Evolutionary conservation across 176 grass and related monocot genomes (phyloP).

Genomic region (Triticum dicoccoides): DNA sequence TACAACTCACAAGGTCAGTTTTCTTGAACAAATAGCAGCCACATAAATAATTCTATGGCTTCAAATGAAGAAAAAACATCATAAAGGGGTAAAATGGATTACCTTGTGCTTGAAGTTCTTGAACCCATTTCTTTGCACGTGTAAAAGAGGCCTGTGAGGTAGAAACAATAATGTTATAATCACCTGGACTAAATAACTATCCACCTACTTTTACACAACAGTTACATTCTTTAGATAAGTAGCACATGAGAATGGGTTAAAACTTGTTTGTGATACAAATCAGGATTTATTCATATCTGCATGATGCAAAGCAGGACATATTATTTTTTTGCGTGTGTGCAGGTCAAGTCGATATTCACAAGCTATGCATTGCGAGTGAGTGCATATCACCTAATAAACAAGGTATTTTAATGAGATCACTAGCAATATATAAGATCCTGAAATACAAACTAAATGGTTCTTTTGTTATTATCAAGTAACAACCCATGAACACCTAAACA

Average conservation of each 20-base stretch:
- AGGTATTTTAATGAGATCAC: background rate
- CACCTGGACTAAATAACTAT: background rate
- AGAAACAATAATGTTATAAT: conserved; percentile 13
- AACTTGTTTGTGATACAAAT: background rate
- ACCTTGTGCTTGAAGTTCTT: conserved; percentile 97
- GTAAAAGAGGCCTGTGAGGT: conserved; percentile 67
- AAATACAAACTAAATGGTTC: background rate
- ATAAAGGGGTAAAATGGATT: background rate
- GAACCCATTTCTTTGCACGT: conserved; percentile 90
- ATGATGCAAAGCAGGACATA: background rate
- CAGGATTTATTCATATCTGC: background rate
- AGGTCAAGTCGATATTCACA: background rate
- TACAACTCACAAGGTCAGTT: background rate
- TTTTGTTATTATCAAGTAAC: background rate
- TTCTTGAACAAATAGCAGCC: background rate
- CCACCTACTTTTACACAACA: background rate
- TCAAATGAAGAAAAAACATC: background rate
- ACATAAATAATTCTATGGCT: background rate
- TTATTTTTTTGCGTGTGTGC: background rate
- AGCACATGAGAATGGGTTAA: background rate
- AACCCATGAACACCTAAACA: background rate
- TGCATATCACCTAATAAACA: background rate
- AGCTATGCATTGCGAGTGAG: background rate
- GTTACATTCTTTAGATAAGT: background rate
- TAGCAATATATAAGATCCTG: background rate